These are phyloP conservation scores for Tolypocladium paradoxum DNA, from an alignment of 2,329 filamentous ascomycete genomes.

Conservation along the genomic window DNA sequence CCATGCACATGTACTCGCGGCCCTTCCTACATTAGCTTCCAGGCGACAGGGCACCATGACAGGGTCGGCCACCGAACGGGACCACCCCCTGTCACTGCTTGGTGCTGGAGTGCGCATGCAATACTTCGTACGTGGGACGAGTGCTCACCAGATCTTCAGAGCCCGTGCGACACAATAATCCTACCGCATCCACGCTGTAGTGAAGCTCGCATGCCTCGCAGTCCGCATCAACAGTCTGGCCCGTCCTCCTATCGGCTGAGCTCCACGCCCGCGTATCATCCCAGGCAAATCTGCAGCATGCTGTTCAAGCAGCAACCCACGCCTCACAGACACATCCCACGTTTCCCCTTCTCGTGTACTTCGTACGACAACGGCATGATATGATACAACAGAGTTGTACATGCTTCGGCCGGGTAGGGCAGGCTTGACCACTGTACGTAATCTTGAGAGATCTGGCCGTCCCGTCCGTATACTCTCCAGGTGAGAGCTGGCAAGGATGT, in stretches of 20 bases:
- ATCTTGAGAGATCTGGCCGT: background rate
- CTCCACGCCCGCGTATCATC: background rate
- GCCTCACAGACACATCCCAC: background rate
- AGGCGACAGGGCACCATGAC: background rate
- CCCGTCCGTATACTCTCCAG: background rate
- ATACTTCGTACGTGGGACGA: constrained; percentile 1
- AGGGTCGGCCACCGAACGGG: background rate
- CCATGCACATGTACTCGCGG: background rate
- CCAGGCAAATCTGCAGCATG: background rate
- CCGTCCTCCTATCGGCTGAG: constrained; percentile 5
- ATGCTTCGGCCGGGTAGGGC: background rate
- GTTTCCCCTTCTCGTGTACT: background rate
- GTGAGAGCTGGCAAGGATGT: background rate
- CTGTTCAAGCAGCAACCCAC: background rate
- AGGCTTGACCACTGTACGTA: background rate
- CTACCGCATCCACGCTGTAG: background rate
- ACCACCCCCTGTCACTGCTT: background rate
- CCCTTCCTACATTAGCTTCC: background rate
- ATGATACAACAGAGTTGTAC: background rate
- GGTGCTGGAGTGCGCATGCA: background rate
- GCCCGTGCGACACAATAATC: background rate
- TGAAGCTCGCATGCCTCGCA: background rate
- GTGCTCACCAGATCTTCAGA: background rate
- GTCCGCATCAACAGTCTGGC: background rate
- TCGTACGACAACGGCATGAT: constrained; percentile 1